phyloP scores from a whole-genome alignment of 345 rosid genomes.

The Arabidopsis arenosa region DNA sequence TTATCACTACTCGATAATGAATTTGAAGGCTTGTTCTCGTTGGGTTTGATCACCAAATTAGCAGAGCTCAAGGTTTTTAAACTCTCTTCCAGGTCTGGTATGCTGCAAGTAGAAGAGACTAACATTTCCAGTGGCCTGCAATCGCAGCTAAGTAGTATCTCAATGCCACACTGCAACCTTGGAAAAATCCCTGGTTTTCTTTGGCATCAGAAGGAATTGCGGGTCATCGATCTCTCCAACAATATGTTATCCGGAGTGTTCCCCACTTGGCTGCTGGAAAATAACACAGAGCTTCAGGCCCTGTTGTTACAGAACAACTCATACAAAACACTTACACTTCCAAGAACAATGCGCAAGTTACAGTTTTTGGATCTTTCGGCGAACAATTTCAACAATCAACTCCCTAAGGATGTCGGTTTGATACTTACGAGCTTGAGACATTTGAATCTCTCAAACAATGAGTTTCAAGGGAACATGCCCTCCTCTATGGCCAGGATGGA shows the following conservation, averaged over 20 bases:
- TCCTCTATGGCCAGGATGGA: constrained; percentile 30
- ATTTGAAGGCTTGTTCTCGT: constrained; percentile 33
- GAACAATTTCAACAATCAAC: constrained; percentile 10
- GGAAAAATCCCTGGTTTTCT: constrained; percentile 23
- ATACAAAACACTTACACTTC: constrained; percentile 12
- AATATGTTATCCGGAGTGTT: constrained; percentile 23
- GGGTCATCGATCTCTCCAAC: constrained; percentile 24
- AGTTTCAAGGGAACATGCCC: constrained; percentile 36
- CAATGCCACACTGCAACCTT: constrained; percentile 20
- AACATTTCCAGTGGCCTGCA: neutral
- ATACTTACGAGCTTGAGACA: constrained; percentile 23
- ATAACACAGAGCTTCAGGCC: constrained; percentile 34
- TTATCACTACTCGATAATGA: constrained; percentile 16
- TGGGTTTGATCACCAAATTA: neutral
- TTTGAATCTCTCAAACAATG: constrained; percentile 37
- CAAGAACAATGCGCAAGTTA: constrained; percentile 15
- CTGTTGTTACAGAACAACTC: constrained; percentile 24
- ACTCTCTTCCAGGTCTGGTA: constrained; percentile 28
- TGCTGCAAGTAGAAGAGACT: constrained; percentile 21
- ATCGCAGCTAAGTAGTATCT: constrained; percentile 25
- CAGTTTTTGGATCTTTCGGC: constrained; percentile 19
- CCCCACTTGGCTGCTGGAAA: constrained; percentile 39
- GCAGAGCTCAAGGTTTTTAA: constrained; percentile 33
- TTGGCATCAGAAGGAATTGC: constrained; percentile 14
- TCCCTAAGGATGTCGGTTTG: constrained; percentile 23